Base-by-base conservation (phyloP, 352 stramenopile genomes). In the Globisporangium carolinianum region DNA sequence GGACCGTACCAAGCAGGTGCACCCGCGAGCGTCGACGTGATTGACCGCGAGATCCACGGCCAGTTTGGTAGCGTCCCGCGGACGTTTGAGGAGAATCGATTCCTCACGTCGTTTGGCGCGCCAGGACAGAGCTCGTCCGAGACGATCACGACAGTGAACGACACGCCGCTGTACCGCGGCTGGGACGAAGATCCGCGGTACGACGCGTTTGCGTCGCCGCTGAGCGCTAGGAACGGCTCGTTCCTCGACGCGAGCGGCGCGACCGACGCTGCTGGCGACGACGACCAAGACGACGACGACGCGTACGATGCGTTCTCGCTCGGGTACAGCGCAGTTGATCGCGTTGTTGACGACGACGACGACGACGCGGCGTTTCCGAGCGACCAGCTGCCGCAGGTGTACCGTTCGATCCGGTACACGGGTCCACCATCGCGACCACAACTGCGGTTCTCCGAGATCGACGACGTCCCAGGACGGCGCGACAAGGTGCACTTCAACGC, bases 401-500 rank as follows among this genome's bases (percentile, higher is more conserved):
- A 86, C 37, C 80, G 80, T 71, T 91, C 78, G 41, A 91, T 89
- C 51, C 74, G 71, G 24, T 78, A 66, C 45, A 73, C 68, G 14
- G 60, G 45, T 58, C 70, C 60, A 53, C 71, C 65, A 45, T 66
- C 53, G 51, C 24, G 24, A 24, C 24, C 24, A 24, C 24, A 24
- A 24, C 68, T 36, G 24, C 53, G 52, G n/a, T 50, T 67, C 35
- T 63, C 64, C 2, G 72, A 79, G 47, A 82, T 76, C 14, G 71
- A 74, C 58, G 63, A 73, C 24, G 73, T 80, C 0, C 57, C 73
- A 50, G 75, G 73, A 3, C 56, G 58, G 18, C 73, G 79, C 10
- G 83, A 93, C 60, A 81, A 82, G 8, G 83, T 93, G 3, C 83
- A 89, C 53, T 93, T 93, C 41, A 85, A 72, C 57, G 76, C 81